phyloP scores from a whole-genome alignment of 2,329 filamentous ascomycete species.

The Coniella lustricola region DNA sequence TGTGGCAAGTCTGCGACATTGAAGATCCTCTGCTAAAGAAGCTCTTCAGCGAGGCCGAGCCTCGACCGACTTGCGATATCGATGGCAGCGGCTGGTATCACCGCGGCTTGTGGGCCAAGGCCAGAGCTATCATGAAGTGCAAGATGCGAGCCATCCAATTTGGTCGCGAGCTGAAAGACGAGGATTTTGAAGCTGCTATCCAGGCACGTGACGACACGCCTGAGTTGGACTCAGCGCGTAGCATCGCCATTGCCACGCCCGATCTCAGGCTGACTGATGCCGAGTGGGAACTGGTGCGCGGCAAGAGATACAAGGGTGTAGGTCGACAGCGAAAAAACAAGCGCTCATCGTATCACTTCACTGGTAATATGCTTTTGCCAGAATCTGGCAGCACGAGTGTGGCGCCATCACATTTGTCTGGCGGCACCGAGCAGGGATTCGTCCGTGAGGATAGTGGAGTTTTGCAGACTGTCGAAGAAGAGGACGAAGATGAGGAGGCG shows the following conservation, averaged over 20 bases:
- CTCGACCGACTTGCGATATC: conserved; percentile 52
- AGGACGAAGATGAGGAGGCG: not conserved
- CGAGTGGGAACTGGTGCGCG: conserved; percentile 28
- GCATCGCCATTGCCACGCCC: conserved; percentile 32
- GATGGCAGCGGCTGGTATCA: conserved; percentile 75
- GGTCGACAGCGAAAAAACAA: conserved; percentile 19
- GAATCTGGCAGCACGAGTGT: not conserved
- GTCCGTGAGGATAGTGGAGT: conserved; percentile 12
- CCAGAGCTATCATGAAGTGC: conserved; percentile 78
- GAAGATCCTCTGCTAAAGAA: conserved; percentile 66
- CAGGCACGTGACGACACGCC: conserved; percentile 29
- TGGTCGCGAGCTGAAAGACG: conserved; percentile 41
- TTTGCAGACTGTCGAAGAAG: conserved; percentile 18
- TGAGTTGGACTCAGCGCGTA: conserved; percentile 20
- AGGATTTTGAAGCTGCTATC: conserved; percentile 38
- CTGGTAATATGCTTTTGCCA: conserved; percentile 4
- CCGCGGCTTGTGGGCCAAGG: conserved; percentile 74
- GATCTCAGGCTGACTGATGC: conserved; percentile 32
- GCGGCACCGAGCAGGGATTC: conserved; percentile 4
- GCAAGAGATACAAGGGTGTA: conserved; percentile 25
- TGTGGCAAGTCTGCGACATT: conserved; percentile 93
- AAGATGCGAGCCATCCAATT: conserved; percentile 68
- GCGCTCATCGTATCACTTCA: conserved; percentile 21
- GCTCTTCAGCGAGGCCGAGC: conserved; percentile 57
- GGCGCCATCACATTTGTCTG: not conserved